phyloP scores from a whole-genome alignment of 192 early-diverging fungal genomes.

The Coemansia sp. region DNA sequence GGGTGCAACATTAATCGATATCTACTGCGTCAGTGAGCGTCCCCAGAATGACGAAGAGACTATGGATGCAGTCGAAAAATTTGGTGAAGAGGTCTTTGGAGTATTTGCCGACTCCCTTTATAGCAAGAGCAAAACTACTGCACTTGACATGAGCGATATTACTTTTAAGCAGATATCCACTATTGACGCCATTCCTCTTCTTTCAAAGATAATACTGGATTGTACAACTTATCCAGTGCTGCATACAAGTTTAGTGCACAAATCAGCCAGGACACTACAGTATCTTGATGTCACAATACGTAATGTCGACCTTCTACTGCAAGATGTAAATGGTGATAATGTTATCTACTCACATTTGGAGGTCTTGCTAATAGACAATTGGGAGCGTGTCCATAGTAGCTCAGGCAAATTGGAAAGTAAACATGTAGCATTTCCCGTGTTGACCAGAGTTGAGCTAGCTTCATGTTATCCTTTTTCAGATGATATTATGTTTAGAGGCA shows the following conservation, averaged over 20 bases:
- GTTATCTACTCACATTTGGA: slow-evolving; percentile 1
- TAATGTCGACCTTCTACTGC: not conserved
- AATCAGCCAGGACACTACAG: not conserved
- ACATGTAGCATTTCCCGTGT: not conserved
- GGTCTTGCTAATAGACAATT: too few species aligned
- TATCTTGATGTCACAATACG: not conserved
- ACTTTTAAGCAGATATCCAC: not conserved
- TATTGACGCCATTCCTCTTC: not conserved
- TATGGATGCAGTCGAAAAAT: not conserved
- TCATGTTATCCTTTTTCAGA: not conserved
- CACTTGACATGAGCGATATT: not conserved
- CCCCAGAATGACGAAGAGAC: too few species aligned
- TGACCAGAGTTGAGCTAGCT: not conserved
- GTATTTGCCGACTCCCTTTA: not conserved
- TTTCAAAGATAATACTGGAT: not conserved
- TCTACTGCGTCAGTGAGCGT: not conserved
- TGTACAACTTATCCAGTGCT: not conserved
- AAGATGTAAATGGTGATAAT: not conserved
- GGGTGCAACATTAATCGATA: not conserved
- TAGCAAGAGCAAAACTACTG: not conserved
- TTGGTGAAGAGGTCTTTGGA: not conserved
- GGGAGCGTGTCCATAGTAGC: not conserved
- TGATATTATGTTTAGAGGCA: slow-evolving; percentile 9
- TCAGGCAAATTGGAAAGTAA: not conserved
- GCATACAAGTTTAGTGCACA: not conserved